These are phyloP conservation scores for Ophiostoma quercus DNA, from an alignment of 2,329 filamentous ascomycete species.

Conservation along the genomic window DNA sequence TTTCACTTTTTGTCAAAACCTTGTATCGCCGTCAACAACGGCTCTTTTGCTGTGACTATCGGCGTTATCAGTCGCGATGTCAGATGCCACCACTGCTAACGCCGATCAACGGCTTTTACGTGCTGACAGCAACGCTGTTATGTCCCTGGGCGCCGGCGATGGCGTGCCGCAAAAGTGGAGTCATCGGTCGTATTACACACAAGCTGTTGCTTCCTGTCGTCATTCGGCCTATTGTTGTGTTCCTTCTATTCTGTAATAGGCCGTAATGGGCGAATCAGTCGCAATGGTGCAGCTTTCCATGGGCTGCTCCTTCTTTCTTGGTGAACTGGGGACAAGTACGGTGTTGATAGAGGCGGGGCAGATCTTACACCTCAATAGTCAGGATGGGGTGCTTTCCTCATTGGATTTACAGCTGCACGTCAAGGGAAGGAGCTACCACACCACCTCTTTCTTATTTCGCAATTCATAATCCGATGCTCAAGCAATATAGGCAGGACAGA, in stretches of 20 bases:
- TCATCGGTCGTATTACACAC: not conserved
- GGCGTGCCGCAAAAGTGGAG: slow-evolving; percentile 3
- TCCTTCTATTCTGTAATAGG: not conserved
- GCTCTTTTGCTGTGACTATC: not conserved
- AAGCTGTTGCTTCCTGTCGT: not conserved
- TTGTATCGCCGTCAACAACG: not conserved
- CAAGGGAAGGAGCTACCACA: not conserved
- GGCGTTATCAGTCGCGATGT: not conserved
- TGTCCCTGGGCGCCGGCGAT: not conserved
- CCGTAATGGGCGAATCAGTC: not conserved
- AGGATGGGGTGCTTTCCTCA: not conserved
- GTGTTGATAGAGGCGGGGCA: not conserved
- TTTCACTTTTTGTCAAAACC: no score
- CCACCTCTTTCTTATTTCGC: not conserved
- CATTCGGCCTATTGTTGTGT: not conserved
- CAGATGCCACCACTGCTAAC: not conserved
- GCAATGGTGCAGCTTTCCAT: not conserved
- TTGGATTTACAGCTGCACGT: not conserved
- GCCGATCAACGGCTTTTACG: slow-evolving; percentile 9
- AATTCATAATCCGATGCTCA: not conserved
- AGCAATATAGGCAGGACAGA: not conserved
- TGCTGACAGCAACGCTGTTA: not conserved
- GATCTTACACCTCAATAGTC: not conserved
- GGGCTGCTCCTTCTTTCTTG: not conserved
- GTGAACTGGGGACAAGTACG: not conserved